Base-by-base conservation (phyloP, 164 flowering plant genomes). In the Euptelea pleiosperma region DNA sequence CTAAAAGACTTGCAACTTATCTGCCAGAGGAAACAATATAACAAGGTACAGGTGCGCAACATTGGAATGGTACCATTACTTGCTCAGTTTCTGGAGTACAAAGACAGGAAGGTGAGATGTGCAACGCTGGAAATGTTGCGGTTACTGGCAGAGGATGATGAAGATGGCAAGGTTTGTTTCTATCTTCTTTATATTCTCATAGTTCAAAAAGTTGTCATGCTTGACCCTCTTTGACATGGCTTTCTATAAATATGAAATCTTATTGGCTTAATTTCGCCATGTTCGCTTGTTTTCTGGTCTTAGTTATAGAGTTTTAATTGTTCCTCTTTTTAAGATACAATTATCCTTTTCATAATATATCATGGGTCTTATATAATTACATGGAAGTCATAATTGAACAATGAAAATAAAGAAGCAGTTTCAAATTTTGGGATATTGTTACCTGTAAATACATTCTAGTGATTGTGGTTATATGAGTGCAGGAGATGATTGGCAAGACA, bases 21-120 rank as follows among this genome's bases (percentile, higher is more conserved):
- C 48, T 80, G 85, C 73, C 43, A 37, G 36, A 60, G 60, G 59
- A 85, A 59, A 52, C 49, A 47, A 18, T 52, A 65, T 59, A 82
- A 77, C 35, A 81, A 61, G 71, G 68, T 66, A 29, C 81, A 76
- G 52, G 61, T 85, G 14, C 58, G 75, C 22, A 68, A 55, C 30
- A 46, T 65, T 41, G 89, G 83, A 40, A 70, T 85, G 30, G 52
- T 88, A 52, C 86, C 85, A 1, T 61, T 79, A 72, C 68, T 88
- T 10, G 54, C 45, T 39, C 75, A 60, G 54, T 63, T 77, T 49
- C 58, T 85, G 64, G 78, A 68, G 22, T 39, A 76, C 62, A 68
- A 65, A 54, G 79, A 76, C 57, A 58, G 60, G 48, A 61, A 54
- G 28, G 72, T 82, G 49, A 82, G 85, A 59, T 68, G 73, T 63